Evolutionary conservation across 1,284 basidiomycete genomes (phyloP).

Genomic region (Irpex sp.): DNA sequence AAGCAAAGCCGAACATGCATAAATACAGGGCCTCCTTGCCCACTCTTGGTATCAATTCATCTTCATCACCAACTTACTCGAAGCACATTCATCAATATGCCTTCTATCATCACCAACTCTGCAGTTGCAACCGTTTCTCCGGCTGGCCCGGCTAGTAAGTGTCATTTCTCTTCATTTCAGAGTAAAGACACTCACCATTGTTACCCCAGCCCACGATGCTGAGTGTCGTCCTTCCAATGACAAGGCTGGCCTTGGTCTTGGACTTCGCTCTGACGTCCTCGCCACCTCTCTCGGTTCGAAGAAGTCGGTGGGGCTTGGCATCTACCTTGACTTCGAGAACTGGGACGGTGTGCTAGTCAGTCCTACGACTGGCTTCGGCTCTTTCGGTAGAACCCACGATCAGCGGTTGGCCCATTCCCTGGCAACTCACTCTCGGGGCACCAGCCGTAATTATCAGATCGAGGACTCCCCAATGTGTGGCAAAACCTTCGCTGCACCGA

Average conservation of each 20-base stretch:
- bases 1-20: neutral
- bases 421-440: neutral
- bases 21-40: neutral
- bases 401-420: neutral
- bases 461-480: neutral
- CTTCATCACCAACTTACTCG: neutral
- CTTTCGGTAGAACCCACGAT: neutral
- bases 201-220: neutral
- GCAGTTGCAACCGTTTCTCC: neutral
- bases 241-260: neutral
- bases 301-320: neutral
- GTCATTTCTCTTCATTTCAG: neutral
- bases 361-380: neutral
- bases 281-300: neutral
- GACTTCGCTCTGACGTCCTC: neutral
- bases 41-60: neutral
- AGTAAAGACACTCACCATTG: neutral
- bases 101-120: neutral
- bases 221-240: neutral
- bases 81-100: conserved; percentile 11
- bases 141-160: neutral
- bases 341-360: neutral
- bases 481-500: neutral
- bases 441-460: neutral
- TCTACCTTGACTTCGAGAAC: neutral